Conservation (phyloP, 2,329 filamentous ascomycete species). For the Elsinoe necatrix region DNA sequence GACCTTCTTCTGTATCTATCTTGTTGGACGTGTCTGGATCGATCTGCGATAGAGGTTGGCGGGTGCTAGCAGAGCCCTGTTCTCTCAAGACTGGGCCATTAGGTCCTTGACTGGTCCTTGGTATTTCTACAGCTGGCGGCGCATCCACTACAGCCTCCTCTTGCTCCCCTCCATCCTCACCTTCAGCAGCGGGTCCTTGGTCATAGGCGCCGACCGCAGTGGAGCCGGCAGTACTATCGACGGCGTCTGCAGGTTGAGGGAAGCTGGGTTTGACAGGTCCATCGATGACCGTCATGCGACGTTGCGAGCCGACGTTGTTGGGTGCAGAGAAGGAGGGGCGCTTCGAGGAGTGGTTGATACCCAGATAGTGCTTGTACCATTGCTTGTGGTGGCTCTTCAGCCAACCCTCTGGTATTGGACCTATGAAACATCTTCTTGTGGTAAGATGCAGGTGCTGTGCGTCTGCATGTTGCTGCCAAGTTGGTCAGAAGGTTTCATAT, state of each 20-base stretch:
- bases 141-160: conserved; percentile 22
- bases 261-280: conserved; percentile 36
- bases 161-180: conserved; percentile 20
- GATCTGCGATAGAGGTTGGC: background rate
- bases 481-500: conserved; percentile 17
- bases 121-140: conserved; percentile 27
- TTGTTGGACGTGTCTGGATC: conserved; percentile 4
- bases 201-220: conserved; percentile 5
- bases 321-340: conserved; percentile 46
- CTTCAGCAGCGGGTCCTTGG: conserved; percentile 7
- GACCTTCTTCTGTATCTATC: conserved; percentile 2
- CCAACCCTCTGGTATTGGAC: conserved; percentile 58
- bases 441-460: conserved; percentile 55
- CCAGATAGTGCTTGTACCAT: conserved; percentile 50
- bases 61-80: background rate
- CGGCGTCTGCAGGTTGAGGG: conserved; percentile 32
- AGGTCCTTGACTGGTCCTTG: conserved; percentile 20
- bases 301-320: conserved; percentile 35
- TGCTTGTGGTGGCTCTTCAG: conserved; percentile 53
- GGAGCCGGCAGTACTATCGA: conserved; percentile 13
- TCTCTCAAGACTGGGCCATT: background rate
- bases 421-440: conserved; percentile 55
- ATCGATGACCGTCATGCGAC: conserved; percentile 35
- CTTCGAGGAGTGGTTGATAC: conserved; percentile 37
- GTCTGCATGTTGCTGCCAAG: conserved; percentile 49